Conservation (phyloP, 345 rosid genomes). For the Arabis alpina region DNA sequence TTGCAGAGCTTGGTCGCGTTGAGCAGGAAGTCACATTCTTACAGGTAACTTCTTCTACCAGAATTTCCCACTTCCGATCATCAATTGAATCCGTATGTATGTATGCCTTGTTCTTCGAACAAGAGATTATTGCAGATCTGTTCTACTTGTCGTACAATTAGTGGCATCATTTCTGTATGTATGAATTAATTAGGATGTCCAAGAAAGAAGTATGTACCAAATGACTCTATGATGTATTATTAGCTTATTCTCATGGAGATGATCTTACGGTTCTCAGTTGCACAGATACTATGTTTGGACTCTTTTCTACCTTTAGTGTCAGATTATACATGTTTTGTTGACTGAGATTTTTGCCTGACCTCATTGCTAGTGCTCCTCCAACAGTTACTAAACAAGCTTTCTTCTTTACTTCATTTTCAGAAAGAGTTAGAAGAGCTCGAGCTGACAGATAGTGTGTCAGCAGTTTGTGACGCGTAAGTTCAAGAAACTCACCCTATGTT, state of each 20-base stretch:
- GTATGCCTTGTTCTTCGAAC: too few relatives aligned
- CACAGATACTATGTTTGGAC: not conserved
- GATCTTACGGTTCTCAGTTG: not conserved
- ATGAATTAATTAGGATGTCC: too few relatives aligned
- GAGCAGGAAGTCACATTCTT: slow-evolving; percentile 68
- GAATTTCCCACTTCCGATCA: too few relatives aligned
- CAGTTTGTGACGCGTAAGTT: slow-evolving; percentile 72
- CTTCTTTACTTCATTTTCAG: slow-evolving; percentile 40
- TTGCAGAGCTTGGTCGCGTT: slow-evolving; percentile 73
- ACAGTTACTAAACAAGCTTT: not conserved
- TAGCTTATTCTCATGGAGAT: too few relatives aligned
- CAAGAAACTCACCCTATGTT: slow-evolving; percentile 24
- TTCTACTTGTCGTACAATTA: too few relatives aligned
- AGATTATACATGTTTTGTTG: not conserved
- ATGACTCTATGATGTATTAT: too few relatives aligned
- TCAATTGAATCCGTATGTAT: too few relatives aligned
- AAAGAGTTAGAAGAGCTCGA: slow-evolving; percentile 66
- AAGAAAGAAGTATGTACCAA: too few relatives aligned
- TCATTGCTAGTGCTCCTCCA: not conserved
- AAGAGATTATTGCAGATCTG: too few relatives aligned
- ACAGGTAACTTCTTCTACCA: slow-evolving; percentile 47
- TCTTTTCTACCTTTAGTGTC: not conserved
- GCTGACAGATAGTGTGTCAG: slow-evolving; percentile 48
- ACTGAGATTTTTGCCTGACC: not conserved
- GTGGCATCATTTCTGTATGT: too few relatives aligned